Base-by-base conservation (phyloP, 2,329 filamentous ascomycete species). In the Verticillium longisporum region DNA sequence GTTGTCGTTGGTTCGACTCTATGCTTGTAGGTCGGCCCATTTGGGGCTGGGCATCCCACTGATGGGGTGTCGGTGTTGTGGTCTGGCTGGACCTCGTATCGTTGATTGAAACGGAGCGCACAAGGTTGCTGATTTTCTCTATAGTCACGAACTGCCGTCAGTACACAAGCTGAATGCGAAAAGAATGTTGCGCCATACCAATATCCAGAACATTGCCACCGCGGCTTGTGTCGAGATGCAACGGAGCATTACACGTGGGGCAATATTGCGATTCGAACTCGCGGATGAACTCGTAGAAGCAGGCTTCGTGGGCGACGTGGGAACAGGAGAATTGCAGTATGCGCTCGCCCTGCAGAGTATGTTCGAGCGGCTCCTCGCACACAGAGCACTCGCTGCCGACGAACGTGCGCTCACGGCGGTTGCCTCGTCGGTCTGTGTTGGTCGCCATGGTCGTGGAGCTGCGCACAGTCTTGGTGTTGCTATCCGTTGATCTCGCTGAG, bases 261-360 rank as follows among this genome's bases (percentile, higher is more conserved):
- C 95, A 99, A 70, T 92, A 93, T 70, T 98, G 92, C 59, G 91
- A 91, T 67, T 98, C 93, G 62, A 94, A 90, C 71, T 97, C 94
- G 70, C 91, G 90, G 69, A 99, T 96, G 72, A 96, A 97, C 75
- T 99, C 95, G 77, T 98, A 98, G 73, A 99, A 98, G 77, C 95
- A 99, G 38, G 94, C 95, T 75, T 98, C 95, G 73, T 99, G 95
- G 11, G 94, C 92, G 63, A 99, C 94, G 75, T 99, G 95, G n/a
- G 88, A 86, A 76, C 95, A 99, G 6, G 93, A 96, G 70, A 99
- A 95, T 73, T 98, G 95, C 60, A 99, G 80, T 64, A 99, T 92
- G 67, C 92, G 88, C 78, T 99, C 95, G 62, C 95, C 95, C 58
- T 91, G 90, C 56, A 99, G 82, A 3, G 92, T 99, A 74, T 98